Base-by-base conservation (phyloP, 495 filamentous ascomycete species). In the Symbiotaphrina buchneri region DNA sequence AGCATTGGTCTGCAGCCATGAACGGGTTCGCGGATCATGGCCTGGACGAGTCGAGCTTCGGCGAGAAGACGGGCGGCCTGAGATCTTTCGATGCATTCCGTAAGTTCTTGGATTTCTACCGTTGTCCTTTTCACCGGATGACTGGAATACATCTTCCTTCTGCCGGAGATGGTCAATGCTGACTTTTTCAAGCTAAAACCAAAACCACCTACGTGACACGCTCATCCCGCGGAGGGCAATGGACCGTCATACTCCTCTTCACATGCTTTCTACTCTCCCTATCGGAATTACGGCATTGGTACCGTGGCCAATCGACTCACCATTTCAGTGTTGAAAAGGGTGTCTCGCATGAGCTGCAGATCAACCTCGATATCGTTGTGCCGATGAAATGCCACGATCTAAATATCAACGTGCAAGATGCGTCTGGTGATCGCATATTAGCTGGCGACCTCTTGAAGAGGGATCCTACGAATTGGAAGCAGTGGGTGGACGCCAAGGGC, bases 321-420 rank as follows among this genome's bases (percentile, higher is more conserved):
- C 76, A 79, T 33, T 95, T 95, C 54, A 71, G 66, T 40, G 87
- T 99, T 36, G 90, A 99, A 52, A 90, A 91, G 52, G 75, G 80
- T 46, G 63, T 95, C 27, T 74, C 74, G 0, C 84, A 83, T 51
- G 54, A 65, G 22, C 65, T 99, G 37, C 79, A 93, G 54, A 76
- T 99, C 50, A 99, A 99, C 58, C 58, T 95, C 20, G 87, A 99
- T 55, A 68, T 91, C 19, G 79, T 94, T 1, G 55, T 95, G n/a
- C 59, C 66, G 20, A 99, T 99, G 87, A 54, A 60, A 42, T 99
- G 87, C 60, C 55, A 63, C 21, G 70, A 83, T 45, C 61, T 99
- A 13, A 79, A 91, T 53, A 58, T 99, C 52, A 99, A 99, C 59
- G 84, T 95, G 31, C 87, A 99, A 56, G 87, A 99, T 50, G 90